Evolutionary conservation across 139 green algal species (phyloP), one percentile per base, ranked within the genome.

Genomic region (Tetradesmus obliquus): DNA sequence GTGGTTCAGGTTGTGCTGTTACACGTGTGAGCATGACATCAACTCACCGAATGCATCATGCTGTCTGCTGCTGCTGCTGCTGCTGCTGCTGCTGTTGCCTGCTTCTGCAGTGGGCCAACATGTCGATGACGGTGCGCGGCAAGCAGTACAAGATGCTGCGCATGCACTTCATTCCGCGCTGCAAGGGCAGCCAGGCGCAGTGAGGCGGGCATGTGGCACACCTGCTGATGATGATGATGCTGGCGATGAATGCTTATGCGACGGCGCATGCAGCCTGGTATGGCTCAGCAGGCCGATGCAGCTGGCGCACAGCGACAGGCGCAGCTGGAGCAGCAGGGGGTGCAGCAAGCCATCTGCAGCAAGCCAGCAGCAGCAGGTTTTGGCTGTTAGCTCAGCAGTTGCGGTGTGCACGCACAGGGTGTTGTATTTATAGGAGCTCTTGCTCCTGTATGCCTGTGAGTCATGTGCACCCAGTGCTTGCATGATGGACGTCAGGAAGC

Each of bases 161-260:
- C 62, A 92, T 98, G 88, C 95, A 98, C 92, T 98, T 98, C 90
- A 94, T 97, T 88, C 88, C 91, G 20, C 55, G 76, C n/a, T 51
- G 55, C 88, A 86, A 60, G 81, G 81, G 53, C 19, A 66, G 71
- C 15, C 2, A n/a, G 8, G 12, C 12, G 82, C 79, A 53, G 32
- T 53, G 24, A 53, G n/a, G 24, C 79, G 22, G 79, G 9, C 32
- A 54, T 19, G 19, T 1, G 80, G 9, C 71, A 2, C 82, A 87
- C 3, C 55, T 74, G 82, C 45, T 54, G 82, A 15, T 32, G 82
- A 3, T 51, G 55, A 2, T 51, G 19, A 7, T 66, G 55, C 54
- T 24, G 17, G 32, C 32, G 32, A 45, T 45, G 32, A 45, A 45
- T 45, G 32, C 32, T 45, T 45, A 45, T 45, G 32, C 32, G 32